These are phyloP conservation scores for Erodium texanum DNA, from an alignment of 441 rosid genomes.

Conservation along the genomic window DNA sequence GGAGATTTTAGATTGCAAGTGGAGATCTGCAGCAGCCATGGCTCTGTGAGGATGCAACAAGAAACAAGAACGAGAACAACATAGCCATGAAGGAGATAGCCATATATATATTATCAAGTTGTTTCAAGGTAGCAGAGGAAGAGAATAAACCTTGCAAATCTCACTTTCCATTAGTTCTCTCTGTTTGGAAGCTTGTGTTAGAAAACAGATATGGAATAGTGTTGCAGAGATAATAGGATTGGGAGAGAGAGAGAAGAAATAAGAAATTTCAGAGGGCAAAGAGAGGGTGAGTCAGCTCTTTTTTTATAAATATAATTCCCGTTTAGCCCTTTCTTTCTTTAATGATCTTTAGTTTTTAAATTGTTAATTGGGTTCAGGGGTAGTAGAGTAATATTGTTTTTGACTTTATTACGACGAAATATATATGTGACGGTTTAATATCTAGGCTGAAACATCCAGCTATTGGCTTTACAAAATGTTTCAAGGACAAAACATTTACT, in stretches of 20 bases:
- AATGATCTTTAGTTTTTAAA: background rate
- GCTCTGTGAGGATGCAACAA: too few relatives aligned
- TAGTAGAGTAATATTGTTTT: constrained; percentile 31
- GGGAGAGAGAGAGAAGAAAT: constrained; percentile 17
- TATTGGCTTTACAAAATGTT: constrained; percentile 30
- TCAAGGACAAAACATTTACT: constrained; percentile 30
- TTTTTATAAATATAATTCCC: constrained; percentile 25
- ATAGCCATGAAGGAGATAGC: too few relatives aligned
- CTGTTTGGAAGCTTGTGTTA: constrained; percentile 69
- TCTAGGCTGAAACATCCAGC: constrained; percentile 38
- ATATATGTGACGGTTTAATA: constrained; percentile 11
- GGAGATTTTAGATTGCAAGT: constrained; percentile 27
- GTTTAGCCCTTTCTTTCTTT: background rate
- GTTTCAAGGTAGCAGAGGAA: background rate
- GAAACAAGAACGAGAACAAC: too few relatives aligned
- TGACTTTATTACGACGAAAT: constrained; percentile 46
- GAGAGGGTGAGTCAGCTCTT: constrained; percentile 47
- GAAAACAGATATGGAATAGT: constrained; percentile 24
- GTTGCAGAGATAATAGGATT: constrained; percentile 35
- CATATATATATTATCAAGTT: too few relatives aligned
- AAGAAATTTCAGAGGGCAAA: too few relatives aligned
- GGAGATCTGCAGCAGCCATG: too few relatives aligned
- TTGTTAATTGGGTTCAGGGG: constrained; percentile 21
- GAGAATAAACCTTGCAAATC: constrained; percentile 48
- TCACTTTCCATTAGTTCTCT: constrained; percentile 84